Conservation (phyloP, 768 basidiomycete species). For the Termitomyces sp. region DNA sequence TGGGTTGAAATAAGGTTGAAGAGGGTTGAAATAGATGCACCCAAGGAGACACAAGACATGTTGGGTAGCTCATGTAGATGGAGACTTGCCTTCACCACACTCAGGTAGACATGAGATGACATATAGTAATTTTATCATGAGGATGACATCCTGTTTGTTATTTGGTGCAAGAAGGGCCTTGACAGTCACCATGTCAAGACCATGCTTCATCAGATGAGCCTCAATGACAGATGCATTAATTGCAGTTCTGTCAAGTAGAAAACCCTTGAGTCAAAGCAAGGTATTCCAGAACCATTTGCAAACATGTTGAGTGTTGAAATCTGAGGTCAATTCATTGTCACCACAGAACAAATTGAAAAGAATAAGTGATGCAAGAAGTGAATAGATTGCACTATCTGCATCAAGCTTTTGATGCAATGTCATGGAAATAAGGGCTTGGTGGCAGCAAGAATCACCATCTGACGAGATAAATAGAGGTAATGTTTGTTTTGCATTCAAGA, state of each 20-base stretch:
- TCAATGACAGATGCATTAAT: slow-evolving; percentile 21
- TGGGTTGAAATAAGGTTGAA: slow-evolving; percentile 25
- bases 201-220: slow-evolving; percentile 19
- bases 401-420: slow-evolving; percentile 8
- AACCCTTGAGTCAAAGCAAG: slow-evolving; percentile 20
- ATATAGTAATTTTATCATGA: slow-evolving; percentile 21
- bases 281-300: slow-evolving; percentile 29
- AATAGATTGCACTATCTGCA: slow-evolving; percentile 16
- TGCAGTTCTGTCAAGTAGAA: slow-evolving; percentile 19
- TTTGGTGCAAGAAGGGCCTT: slow-evolving; percentile 19
- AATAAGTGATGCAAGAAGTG: slow-evolving; percentile 12
- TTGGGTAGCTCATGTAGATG: no score
- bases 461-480: no score
- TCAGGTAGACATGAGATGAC: no score
- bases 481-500: no score
- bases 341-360: slow-evolving; percentile 26
- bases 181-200: slow-evolving; percentile 10
- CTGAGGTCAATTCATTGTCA: slow-evolving; percentile 29
- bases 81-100: no score
- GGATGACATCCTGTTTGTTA: slow-evolving; percentile 29
- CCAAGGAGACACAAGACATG: not conserved
- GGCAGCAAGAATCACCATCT: slow-evolving; percentile 25
- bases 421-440: slow-evolving; percentile 20
- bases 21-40: not conserved
- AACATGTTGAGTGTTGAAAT: slow-evolving; percentile 33